Percentiles rank a stretch among this genome's conserved stretches.
These are phyloP conservation scores for Fusarium xylarioides DNA, from an alignment of 2,329 filamentous ascomycete genomes.

Conservation along the genomic window DNA sequence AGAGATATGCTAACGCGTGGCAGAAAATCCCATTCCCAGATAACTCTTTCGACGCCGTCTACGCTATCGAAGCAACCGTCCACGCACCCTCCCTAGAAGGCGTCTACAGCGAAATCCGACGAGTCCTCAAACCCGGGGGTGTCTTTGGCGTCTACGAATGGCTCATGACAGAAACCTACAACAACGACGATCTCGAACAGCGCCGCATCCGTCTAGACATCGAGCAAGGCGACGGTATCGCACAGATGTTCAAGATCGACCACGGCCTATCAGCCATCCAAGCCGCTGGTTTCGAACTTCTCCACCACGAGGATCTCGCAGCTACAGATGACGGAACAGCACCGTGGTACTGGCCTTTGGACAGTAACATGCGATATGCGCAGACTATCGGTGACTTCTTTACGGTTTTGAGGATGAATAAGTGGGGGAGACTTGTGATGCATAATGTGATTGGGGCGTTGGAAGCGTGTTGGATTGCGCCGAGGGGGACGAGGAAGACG, in stretches of 20 bases:
- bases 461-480: conserved; percentile 76
- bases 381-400: conserved; percentile 76
- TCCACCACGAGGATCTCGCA: conserved; percentile 68
- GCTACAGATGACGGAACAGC: conserved; percentile 53
- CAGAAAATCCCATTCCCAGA: conserved; percentile 94
- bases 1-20: too few species aligned
- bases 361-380: conserved; percentile 80
- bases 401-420: conserved; percentile 85
- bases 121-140: conserved; percentile 96
- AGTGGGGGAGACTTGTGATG: conserved; percentile 73
- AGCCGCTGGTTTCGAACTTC: conserved; percentile 81
- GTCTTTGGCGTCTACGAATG: conserved; percentile 98
- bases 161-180: conserved; percentile 96
- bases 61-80: conserved; percentile 96
- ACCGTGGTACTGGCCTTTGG: conserved; percentile 90
- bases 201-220: conserved; percentile 92
- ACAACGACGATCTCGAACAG: conserved; percentile 87
- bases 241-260: conserved; percentile 91
- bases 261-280: conserved; percentile 86
- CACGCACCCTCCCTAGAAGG: conserved; percentile 91
- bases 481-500: conserved; percentile 84
- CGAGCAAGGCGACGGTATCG: conserved; percentile 94
- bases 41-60: conserved; percentile 92
- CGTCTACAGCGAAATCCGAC: conserved; percentile 93
- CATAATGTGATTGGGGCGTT: conserved; percentile 78